These are phyloP conservation scores for Saccharomycopsis capsularis DNA, from an alignment of 805 yeast genomes.

Conservation along the genomic window DNA sequence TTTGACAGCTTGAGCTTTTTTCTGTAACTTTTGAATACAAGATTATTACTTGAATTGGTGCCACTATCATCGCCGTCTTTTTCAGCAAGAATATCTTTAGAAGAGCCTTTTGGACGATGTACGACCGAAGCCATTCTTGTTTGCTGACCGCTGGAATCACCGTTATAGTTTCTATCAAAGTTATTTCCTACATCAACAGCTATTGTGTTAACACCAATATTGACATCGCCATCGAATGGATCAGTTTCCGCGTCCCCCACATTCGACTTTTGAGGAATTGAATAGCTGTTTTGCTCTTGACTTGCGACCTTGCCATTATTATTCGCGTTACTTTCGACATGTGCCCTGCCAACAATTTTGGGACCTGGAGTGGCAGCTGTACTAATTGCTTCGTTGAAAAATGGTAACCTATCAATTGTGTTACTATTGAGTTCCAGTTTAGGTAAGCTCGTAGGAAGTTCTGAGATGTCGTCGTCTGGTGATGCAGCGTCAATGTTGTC, in stretches of 20 bases:
- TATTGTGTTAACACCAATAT: not conserved
- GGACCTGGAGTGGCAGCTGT: not conserved
- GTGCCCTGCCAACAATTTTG: no score
- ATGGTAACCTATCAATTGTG: conserved; percentile 4
- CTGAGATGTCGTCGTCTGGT: not conserved
- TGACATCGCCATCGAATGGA: not conserved
- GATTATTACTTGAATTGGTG: no score
- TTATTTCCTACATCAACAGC: not conserved
- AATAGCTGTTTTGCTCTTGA: no score
- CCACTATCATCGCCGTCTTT: no score
- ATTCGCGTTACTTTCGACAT: no score
- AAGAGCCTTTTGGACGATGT: conserved; percentile 1
- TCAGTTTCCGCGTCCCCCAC: not conserved
- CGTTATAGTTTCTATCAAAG: no score
- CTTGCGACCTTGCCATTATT: no score
- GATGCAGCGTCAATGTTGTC: not conserved
- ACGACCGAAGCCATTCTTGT: not conserved
- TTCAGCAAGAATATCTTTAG: not conserved
- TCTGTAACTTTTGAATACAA: no score
- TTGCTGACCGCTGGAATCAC: no score
- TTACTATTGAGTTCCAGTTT: not conserved
- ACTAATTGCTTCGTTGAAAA: conserved; percentile 13
- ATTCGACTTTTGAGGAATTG: no score
- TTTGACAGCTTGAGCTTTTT: not conserved
- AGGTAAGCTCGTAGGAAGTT: not conserved